Percentiles rank a stretch among this genome's conserved stretches.
These are phyloP conservation scores for Blakeslea trispora DNA, from an alignment of 371 early-diverging fungal species.

Conservation along the genomic window DNA sequence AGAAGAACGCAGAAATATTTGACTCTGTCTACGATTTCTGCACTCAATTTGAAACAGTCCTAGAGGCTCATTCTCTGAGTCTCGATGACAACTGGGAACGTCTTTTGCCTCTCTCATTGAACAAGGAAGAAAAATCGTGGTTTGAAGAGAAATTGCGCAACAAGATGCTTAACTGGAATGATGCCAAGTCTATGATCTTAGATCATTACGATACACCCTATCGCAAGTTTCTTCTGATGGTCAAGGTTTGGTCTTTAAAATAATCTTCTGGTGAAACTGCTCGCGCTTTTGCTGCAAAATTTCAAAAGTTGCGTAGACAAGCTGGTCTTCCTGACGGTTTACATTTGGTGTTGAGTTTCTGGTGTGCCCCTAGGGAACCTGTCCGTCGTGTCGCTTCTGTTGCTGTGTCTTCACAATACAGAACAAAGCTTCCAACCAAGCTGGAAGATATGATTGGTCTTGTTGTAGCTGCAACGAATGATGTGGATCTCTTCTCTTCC, in stretches of 20 bases:
- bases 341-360: neutral
- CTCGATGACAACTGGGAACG: no score
- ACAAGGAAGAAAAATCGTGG: constrained; percentile 1
- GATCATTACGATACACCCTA: constrained; percentile 10
- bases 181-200: neutral
- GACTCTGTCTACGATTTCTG: no score
- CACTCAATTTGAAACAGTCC: no score
- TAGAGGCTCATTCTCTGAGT: no score
- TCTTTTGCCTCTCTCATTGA: constrained; percentile 5
- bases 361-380: neutral
- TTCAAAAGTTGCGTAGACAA: constrained; percentile 1
- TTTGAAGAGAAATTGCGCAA: neutral
- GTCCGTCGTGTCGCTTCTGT: neutral
- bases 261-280: neutral
- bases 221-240: constrained; percentile 3
- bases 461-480: neutral
- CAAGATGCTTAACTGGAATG: neutral
- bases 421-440: neutral
- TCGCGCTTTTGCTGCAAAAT: neutral
- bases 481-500: neutral
- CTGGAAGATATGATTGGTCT: neutral
- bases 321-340: constrained; percentile 1
- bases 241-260: neutral
- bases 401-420: neutral
- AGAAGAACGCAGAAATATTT: no score